Percentiles rank a stretch among this genome's conserved stretches.
Conservation (phyloP, 768 basidiomycete genomes). For the Calocybe gangraenosa region DNA sequence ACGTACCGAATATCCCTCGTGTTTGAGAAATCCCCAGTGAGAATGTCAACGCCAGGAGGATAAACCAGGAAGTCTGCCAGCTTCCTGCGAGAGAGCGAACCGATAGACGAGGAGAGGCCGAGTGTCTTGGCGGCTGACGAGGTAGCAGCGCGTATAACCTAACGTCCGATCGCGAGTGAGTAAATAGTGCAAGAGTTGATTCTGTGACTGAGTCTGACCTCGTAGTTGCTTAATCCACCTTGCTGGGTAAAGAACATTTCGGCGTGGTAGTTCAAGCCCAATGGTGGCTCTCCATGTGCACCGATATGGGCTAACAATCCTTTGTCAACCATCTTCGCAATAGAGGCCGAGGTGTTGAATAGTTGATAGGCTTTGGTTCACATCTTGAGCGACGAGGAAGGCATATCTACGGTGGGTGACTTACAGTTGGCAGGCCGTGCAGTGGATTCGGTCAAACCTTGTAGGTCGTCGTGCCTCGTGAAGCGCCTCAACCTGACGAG, state of each 20-base stretch:
- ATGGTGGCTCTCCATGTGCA: conserved; percentile 69
- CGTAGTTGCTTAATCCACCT: conserved; percentile 68
- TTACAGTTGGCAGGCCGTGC: conserved; percentile 56
- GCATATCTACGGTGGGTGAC: conserved; percentile 14
- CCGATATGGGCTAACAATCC: conserved; percentile 65
- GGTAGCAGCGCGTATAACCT: conserved; percentile 71
- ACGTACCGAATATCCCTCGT: conserved; percentile 54
- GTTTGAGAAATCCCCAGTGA: conserved; percentile 45
- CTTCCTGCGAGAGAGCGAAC: conserved; percentile 60
- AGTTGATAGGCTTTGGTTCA: conserved; percentile 47
- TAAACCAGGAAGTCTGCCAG: conserved; percentile 71
- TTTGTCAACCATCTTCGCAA: conserved; percentile 63
- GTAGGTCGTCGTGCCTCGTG: conserved; percentile 60
- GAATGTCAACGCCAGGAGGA: conserved; percentile 53
- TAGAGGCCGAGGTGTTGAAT: conserved; percentile 66
- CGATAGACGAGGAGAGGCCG: conserved; percentile 57
- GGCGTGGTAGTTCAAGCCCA: conserved; percentile 73
- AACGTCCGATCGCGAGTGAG: not conserved
- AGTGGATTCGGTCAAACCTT: conserved; percentile 56
- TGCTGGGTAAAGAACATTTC: conserved; percentile 64
- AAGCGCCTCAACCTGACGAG: conserved; percentile 53
- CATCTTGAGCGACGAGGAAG: conserved; percentile 4
- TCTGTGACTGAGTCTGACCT: conserved; percentile 36
- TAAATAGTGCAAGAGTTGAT: not conserved
- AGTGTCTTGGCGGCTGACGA: conserved; percentile 60